These are phyloP conservation scores for Amanita pseudoporphyria DNA, from an alignment of 768 basidiomycete species.

Conservation along the genomic window DNA sequence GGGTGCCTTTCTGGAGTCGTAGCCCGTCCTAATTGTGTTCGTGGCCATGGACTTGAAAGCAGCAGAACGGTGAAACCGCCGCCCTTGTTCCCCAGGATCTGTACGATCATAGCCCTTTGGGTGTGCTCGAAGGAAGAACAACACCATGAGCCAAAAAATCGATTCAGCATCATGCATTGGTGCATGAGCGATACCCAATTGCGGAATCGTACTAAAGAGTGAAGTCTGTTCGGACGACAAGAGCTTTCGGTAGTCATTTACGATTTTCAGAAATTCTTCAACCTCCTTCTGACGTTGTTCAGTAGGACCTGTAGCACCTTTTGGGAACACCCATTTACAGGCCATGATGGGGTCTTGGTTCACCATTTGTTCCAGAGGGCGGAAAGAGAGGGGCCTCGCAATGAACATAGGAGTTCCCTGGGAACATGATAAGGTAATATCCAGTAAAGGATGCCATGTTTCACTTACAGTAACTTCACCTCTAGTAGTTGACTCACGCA, in stretches of 20 bases:
- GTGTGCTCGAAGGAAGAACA: constrained; percentile 1
- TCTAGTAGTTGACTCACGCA: constrained; percentile 3
- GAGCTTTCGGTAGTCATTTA: neutral
- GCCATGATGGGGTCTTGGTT: constrained; percentile 1
- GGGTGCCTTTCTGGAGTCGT: constrained; percentile 2
- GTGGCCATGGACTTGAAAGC: constrained; percentile 3
- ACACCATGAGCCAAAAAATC: constrained; percentile 2
- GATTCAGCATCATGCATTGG: constrained; percentile 3
- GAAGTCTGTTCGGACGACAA: neutral
- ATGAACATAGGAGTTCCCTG: constrained; percentile 4
- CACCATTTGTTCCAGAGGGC: neutral
- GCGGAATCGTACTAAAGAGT: neutral
- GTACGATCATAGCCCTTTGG: constrained; percentile 2
- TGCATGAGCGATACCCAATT: constrained; percentile 1
- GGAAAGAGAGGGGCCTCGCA: neutral
- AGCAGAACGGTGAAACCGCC: neutral
- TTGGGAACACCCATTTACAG: constrained; percentile 1
- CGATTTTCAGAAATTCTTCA: neutral
- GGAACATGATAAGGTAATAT: neutral
- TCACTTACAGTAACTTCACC: constrained; percentile 2
- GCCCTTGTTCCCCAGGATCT: constrained; percentile 1
- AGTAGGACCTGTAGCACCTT: constrained; percentile 1
- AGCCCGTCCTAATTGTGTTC: constrained; percentile 1
- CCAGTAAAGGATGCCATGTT: neutral
- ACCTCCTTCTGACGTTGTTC: constrained; percentile 3